Percentiles rank a stretch among this genome's conserved stretches.
These are phyloP conservation scores for Globisporangium emineosum DNA, from an alignment of 352 stramenopile species.

Conservation along the genomic window DNA sequence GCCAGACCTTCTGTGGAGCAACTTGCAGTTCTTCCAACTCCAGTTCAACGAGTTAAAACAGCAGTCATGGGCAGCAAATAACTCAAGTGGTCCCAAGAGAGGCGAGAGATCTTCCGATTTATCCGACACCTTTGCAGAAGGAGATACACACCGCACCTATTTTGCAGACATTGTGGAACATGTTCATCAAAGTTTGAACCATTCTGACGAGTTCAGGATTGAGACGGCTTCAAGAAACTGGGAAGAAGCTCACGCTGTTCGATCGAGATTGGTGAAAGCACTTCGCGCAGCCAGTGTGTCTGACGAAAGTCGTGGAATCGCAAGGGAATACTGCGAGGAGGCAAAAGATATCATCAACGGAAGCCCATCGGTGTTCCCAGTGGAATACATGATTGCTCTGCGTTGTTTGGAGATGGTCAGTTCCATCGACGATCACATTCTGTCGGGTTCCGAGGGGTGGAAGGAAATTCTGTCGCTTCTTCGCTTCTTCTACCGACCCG, in stretches of 20 bases:
- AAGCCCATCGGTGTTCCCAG: constrained; percentile 48
- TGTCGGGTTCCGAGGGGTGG: constrained; percentile 27
- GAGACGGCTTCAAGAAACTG: constrained; percentile 36
- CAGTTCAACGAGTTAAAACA: constrained; percentile 50
- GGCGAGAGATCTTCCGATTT: background rate
- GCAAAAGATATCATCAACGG: constrained; percentile 32
- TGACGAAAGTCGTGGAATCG: constrained; percentile 16
- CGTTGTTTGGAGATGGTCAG: constrained; percentile 37
- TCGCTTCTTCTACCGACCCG: constrained; percentile 64
- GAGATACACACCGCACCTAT: constrained; percentile 2
- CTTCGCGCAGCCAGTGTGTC: constrained; percentile 29
- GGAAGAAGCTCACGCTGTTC: constrained; percentile 40
- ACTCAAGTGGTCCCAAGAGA: background rate
- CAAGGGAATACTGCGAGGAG: constrained; percentile 28
- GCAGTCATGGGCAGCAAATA: constrained; percentile 7
- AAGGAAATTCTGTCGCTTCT: constrained; percentile 44
- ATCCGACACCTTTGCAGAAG: constrained; percentile 10
- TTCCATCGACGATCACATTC: constrained; percentile 25
- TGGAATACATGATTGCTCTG: constrained; percentile 63
- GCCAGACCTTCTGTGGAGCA: constrained; percentile 33
- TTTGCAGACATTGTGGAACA: constrained; percentile 9
- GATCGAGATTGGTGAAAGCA: constrained; percentile 34
- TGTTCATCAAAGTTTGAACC: constrained; percentile 12
- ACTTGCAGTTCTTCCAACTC: constrained; percentile 55
- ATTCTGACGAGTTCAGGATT: constrained; percentile 22